Evolutionary conservation across 352 stramenopile species (phyloP).

Genomic region (Halophytophthora batemanensis): DNA sequence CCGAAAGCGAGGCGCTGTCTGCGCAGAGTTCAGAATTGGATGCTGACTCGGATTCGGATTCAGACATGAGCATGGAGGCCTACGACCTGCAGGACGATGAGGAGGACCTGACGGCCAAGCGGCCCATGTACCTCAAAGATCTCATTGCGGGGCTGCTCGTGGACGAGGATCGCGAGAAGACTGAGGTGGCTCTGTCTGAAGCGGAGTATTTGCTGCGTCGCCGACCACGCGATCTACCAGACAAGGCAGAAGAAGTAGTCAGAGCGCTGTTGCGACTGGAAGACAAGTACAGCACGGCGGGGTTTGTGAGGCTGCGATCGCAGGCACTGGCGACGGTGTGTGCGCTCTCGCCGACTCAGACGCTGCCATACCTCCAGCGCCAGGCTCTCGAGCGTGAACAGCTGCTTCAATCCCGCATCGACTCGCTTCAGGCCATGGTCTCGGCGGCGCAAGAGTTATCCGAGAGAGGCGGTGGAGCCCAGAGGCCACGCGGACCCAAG

Average conservation of each 20-base stretch:
- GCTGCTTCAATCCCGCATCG: slow-evolving; percentile 66
- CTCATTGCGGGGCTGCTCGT: slow-evolving; percentile 46
- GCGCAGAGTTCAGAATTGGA: slow-evolving; percentile 19
- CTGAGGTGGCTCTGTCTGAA: slow-evolving; percentile 46
- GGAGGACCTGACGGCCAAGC: slow-evolving; percentile 51
- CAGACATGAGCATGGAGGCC: slow-evolving; percentile 63
- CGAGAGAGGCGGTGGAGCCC: slow-evolving; percentile 30
- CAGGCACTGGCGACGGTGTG: slow-evolving; percentile 50
- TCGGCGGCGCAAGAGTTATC: slow-evolving; percentile 62
- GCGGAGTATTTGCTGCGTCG: slow-evolving; percentile 53
- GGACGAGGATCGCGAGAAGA: slow-evolving; percentile 61
- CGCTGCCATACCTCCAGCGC: slow-evolving; percentile 51
- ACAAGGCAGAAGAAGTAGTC: slow-evolving; percentile 50
- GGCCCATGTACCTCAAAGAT: slow-evolving; percentile 74
- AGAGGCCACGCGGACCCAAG: slow-evolving; percentile 21
- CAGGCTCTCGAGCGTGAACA: slow-evolving; percentile 75
- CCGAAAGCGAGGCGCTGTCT: slow-evolving; percentile 9
- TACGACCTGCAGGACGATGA: slow-evolving; percentile 72
- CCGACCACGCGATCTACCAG: slow-evolving; percentile 57
- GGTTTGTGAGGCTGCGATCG: slow-evolving; percentile 46
- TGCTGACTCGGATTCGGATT: slow-evolving; percentile 44
- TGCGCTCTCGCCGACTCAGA: slow-evolving; percentile 37
- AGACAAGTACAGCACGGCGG: slow-evolving; percentile 63
- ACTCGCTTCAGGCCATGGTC: slow-evolving; percentile 57
- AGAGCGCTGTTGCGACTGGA: slow-evolving; percentile 62